Base-by-base conservation (phyloP, 805 yeast species). In the Lipomyces sp. region DNA sequence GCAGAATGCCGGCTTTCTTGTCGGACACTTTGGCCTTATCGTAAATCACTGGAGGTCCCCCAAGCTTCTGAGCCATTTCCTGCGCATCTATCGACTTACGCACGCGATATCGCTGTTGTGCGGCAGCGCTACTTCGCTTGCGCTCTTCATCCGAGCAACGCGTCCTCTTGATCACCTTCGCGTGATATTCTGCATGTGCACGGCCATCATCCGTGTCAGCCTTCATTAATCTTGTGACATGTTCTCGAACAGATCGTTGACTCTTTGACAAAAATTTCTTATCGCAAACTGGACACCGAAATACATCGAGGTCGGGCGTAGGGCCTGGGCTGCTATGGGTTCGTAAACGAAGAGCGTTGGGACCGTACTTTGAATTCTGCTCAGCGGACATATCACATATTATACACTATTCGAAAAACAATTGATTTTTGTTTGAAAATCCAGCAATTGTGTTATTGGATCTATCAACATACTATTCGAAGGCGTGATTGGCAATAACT, bases 221-320 rank as follows among this genome's bases (percentile, higher is more conserved):
- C 11, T 57, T 60, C 68, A 65, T 65, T 51, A 56, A 59, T 6
- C 68, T 59, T 24, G 64, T 37, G 29, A 65, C 68, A 50, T 65
- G 68, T 50, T 65, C 68, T 13, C 68, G 64, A 32, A 65, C 58
- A 13, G 68, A 62, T 24, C 68, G 29, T 5, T 54, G 65, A 18
- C 59, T 53, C 45, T 64, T 64, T n/a, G 63, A 59, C n/a, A 65
- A 53, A 55, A 65, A 65, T 55, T 64, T 64, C 50, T 65, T 65
- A 30, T 62, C 68, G 57, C 68, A 65, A 29, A 65, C 68, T 5
- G 68, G 68, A 34, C 68, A 65, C 15, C 57, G 60, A 50, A 55
- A 65, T 10, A 64, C 67, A 13, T 56, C 64, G 13, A 64, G 59
- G 30, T 60, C 67, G 10, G 58, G 30, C 6, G 48, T n/a, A 5